Evolutionary conservation across 179 eudicot species (phyloP), one percentile per base, ranked within the genome.

Genomic region (Drosera spatulata): DNA sequence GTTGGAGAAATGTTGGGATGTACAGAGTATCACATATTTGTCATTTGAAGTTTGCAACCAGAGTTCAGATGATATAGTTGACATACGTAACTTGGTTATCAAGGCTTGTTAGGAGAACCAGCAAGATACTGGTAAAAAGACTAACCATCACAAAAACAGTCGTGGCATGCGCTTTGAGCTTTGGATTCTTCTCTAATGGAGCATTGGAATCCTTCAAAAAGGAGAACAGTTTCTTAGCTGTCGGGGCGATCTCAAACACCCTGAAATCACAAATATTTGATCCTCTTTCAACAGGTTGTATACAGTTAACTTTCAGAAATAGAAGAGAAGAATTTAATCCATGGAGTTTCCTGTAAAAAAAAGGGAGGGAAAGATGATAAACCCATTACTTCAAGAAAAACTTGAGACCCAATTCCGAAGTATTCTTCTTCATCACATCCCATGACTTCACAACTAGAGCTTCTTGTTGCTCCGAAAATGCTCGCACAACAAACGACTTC

Each of bases 191-290:
- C 61, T 80, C 87, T 53, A 70, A 22, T 15, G 91, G 89, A 43
- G 79, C 78, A 62, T 79, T 73, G 68, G 89, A 75, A 59, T 89
- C 91, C 61, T 45, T 76, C 54, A 89, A 58, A 72, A 89, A 89
- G 15, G 95, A 63, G 79, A 89, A 89, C 69, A 89, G 43, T 52
- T 82, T 89, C 80, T 87, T 73, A 9, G 91, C 91, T 10, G 97
- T 69, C 41, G 97, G 97, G 41, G 95, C 97, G 53, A 89, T 89
- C 83, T 89, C 97, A 66, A 89, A 89, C 52, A 89, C 84, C 85
- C 95, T 89, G 75, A 40, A 62, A 73, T 9, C 4, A 12, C 50
- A 41, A 52, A 41, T 46, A 2, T 5, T 48, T 3, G 38, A 14
- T 15, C 1, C 33, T 53, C 6, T 7, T 4, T 4, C 10, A 10